Base-by-base conservation (phyloP, 495 filamentous ascomycete species). In the Oidiodendron maius region DNA sequence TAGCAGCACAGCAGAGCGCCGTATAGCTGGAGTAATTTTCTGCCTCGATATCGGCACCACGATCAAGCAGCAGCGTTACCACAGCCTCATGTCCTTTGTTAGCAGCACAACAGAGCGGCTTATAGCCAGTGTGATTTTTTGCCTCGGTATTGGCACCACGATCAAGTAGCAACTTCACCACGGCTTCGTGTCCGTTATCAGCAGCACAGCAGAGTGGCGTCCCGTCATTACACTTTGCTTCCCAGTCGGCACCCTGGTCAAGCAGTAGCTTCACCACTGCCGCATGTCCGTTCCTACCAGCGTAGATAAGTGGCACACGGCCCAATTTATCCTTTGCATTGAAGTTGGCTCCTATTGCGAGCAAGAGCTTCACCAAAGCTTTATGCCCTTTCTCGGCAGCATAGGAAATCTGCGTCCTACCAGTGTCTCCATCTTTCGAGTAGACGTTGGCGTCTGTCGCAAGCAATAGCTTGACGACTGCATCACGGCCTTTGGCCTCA, bases 201-300 rank as follows among this genome's bases (percentile, higher is more conserved):
- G 65, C 64, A 4, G 72, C 72, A 37, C 65, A 54, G 22, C 70
- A 64, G 25, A 77, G 55, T n/a, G 69, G 66, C 22, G 48, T 46
- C 39, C 49, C 21, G n/a, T 37, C 30, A 16, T 45, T 16, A 4
- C 28, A 28, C 40, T 26, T 25, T n/a, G 50, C 34, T 23, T 63
- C 55, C 26, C 46, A 48, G 21, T 61, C 35, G 24, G 52, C 52
- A 25, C 57, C 57, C 20, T 46, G 44, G 18, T 58, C 54, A 12
- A 64, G 34, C 23, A 64, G 45, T 28, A 61, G 26, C 28, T 57
- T 36, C 9, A 62, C 44, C 15, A 62, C 37, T 12, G 50, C 35
- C n/a, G 13, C 23, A 28, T 55, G 22, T 10, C 44, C 38, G 34
- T 30, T 6, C 20, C 49, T 44, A 26, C 53, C 53, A 46, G 24